Evolutionary conservation across 169 alveolate species (phyloP), one percentile per base, ranked within the genome.

Genomic region (Cytauxzoon felis): DNA sequence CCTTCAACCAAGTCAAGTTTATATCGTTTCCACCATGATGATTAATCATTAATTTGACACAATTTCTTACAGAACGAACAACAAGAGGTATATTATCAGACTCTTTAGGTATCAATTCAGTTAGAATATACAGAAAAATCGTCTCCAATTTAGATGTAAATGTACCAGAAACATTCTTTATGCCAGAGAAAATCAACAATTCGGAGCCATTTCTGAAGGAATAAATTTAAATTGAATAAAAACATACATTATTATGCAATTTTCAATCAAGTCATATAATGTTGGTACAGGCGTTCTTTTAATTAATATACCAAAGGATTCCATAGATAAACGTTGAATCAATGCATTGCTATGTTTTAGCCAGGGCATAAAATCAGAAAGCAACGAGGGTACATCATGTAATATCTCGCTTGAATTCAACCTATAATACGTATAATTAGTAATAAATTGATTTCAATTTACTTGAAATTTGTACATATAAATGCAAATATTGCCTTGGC

Each of bases 281-380:
- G 16, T 60, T 5, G 24, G 29, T 1, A 48, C 63, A n/a, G 73
- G 23, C 16, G 57, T 40, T 62, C 82, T 61, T 40, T 78, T 27
- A n/a, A 72, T 60, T 3, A 72, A 42, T 30, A 47, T 26, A 3
- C 82, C 66, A 63, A 72, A 40, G n/a, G 75, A 50, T 13, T 72
- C 82, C 82, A 72, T 72, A 23, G 82, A 58, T n/a, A 72, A 47
- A 30, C 82, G 70, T 7, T 65, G 54, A 0, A 72, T 50, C 47
- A 72, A 53, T 1, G 23, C 29, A 48, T 72, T 40, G 0, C 38
- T 50, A 24, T 52, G 64, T 9, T 41, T 3, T 21, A 72, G 40
- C 82, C 82, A 72, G 24, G 73, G 78, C 24, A 40, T 21, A 29
- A 72, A 61, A 26, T 49, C 61, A 16, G 21, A 9, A 34, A 72